Conservation (phyloP, 805 yeast genomes). For the Pichia cephalocereana region DNA sequence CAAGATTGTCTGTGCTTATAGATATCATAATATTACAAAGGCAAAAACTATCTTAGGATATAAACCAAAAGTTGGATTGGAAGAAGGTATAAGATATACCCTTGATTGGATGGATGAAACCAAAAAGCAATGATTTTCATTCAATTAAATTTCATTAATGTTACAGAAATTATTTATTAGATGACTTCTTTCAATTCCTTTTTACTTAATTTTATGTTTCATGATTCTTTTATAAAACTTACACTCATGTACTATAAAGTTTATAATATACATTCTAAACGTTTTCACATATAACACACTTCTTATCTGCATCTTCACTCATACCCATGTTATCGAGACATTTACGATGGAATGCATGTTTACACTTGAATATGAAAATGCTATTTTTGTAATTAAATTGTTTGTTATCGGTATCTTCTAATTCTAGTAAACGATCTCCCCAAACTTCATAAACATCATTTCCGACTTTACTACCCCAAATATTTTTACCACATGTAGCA, state of each 20-base stretch:
- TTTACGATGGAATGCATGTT: slow-evolving; percentile 53
- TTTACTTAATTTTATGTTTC: too few relatives aligned
- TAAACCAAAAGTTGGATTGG: slow-evolving; percentile 66
- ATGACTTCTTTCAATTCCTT: too few relatives aligned
- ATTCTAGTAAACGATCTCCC: slow-evolving; percentile 33
- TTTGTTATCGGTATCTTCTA: slow-evolving; percentile 6
- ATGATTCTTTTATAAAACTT: too few relatives aligned
- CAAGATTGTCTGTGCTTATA: slow-evolving; percentile 79
- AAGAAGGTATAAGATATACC: slow-evolving; percentile 71
- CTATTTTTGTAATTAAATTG: slow-evolving; percentile 11
- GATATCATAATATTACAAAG: slow-evolving; percentile 87
- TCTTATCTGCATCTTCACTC: slow-evolving; percentile 14
- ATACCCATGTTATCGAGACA: slow-evolving; percentile 46
- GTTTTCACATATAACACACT: slow-evolving; percentile 34
- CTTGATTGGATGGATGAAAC: slow-evolving; percentile 84
- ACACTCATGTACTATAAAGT: too few relatives aligned
- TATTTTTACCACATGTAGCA: slow-evolving; percentile 62
- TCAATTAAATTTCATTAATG: not conserved
- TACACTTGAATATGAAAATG: slow-evolving; percentile 51
- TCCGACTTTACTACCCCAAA: slow-evolving; percentile 61
- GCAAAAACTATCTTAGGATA: slow-evolving; percentile 76
- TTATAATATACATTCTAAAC: too few relatives aligned
- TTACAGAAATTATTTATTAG: too few relatives aligned
- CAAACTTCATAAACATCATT: slow-evolving; percentile 44
- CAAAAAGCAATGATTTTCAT: not conserved